phyloP scores from a whole-genome alignment of 371 early-diverging fungal species.

The Rhizopus stolonifer region DNA sequence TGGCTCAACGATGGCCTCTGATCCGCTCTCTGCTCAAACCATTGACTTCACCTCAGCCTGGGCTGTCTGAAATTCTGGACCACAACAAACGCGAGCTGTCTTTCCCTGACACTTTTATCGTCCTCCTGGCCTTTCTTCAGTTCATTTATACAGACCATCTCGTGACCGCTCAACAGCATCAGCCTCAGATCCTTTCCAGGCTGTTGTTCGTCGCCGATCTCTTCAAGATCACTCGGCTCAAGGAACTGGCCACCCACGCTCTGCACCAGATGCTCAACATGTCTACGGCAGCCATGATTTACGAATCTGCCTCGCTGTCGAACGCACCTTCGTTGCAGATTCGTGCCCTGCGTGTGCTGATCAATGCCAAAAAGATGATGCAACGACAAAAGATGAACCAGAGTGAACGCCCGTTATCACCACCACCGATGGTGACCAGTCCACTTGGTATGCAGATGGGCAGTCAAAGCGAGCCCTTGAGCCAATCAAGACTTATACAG shows the following conservation, averaged over 20 bases:
- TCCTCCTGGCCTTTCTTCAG: slow-evolving; percentile 60
- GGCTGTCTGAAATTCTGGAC: slow-evolving; percentile 3
- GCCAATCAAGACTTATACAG: slow-evolving; percentile 9
- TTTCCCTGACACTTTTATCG: slow-evolving; percentile 59
- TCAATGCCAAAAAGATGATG: slow-evolving; percentile 47
- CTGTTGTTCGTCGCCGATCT: slow-evolving; percentile 56
- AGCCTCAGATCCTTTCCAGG: slow-evolving; percentile 55
- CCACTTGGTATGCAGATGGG: background rate
- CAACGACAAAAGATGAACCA: slow-evolving; percentile 25
- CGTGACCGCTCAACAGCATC: slow-evolving; percentile 54
- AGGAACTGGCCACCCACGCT: slow-evolving; percentile 48
- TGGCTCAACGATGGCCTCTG: slow-evolving; percentile 66
- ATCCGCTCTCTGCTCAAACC: slow-evolving; percentile 29
- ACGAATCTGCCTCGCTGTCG: slow-evolving; percentile 53
- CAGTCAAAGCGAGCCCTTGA: background rate
- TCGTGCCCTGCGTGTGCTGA: slow-evolving; percentile 50
- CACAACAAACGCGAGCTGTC: slow-evolving; percentile 21
- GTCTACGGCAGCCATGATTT: slow-evolving; percentile 60
- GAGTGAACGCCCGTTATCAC: background rate
- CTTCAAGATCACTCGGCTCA: slow-evolving; percentile 56
- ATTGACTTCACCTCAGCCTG: slow-evolving; percentile 17
- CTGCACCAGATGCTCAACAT: slow-evolving; percentile 61
- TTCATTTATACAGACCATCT: slow-evolving; percentile 69
- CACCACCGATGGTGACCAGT: background rate
- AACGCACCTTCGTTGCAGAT: slow-evolving; percentile 54